Conservation (phyloP, 148 eudicot species). For the Fagopyrum tataricum region DNA sequence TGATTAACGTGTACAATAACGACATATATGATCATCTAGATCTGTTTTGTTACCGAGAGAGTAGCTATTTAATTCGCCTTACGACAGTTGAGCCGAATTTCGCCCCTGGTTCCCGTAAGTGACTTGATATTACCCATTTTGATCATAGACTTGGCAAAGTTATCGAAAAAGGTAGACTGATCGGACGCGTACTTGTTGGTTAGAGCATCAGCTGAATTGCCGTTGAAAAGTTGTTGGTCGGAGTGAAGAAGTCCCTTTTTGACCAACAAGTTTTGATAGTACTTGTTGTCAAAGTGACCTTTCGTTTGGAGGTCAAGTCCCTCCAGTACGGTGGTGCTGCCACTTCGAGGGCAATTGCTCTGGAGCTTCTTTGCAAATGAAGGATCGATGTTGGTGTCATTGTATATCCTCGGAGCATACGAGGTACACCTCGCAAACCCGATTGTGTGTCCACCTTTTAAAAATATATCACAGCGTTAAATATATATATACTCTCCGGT, state of each 20-base stretch:
- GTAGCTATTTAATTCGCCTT: background rate
- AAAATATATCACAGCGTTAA: too few relatives aligned
- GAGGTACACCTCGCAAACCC: constrained; percentile 44
- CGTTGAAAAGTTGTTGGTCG: constrained; percentile 47
- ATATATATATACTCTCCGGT: too few relatives aligned
- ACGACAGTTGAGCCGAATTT: constrained; percentile 27
- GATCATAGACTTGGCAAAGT: constrained; percentile 44
- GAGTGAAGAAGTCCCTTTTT: constrained; percentile 47
- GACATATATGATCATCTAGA: too few relatives aligned
- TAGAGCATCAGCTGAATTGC: constrained; percentile 37
- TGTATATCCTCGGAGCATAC: constrained; percentile 41
- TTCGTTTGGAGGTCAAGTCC: constrained; percentile 41
- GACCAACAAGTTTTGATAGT: constrained; percentile 36
- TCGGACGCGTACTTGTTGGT: constrained; percentile 29
- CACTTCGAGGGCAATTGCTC: constrained; percentile 27
- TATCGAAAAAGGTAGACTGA: constrained; percentile 20
- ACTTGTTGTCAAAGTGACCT: constrained; percentile 36
- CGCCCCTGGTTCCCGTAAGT: constrained; percentile 33
- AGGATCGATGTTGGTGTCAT: constrained; percentile 34
- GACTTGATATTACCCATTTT: constrained; percentile 50
- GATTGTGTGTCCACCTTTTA: constrained; percentile 50
- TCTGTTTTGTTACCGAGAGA: background rate
- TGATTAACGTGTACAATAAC: too few relatives aligned
- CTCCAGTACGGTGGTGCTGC: constrained; percentile 33
- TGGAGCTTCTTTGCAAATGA: constrained; percentile 21